Conservation (phyloP, 1,284 basidiomycete genomes). For the Trichosporon inkin region DNA sequence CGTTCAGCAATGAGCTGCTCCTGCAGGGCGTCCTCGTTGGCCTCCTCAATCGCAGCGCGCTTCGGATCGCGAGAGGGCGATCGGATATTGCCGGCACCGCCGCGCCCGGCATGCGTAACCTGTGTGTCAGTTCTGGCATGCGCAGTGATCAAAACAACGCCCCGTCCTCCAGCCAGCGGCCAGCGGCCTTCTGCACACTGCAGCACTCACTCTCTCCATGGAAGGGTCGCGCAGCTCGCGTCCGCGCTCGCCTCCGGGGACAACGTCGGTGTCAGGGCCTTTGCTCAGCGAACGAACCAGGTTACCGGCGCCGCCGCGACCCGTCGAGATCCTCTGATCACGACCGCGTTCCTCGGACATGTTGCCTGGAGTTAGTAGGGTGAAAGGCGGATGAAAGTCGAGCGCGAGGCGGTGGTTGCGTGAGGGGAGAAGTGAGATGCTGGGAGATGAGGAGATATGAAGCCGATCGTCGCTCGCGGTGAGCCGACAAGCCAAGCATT, state of each 20-base stretch:
- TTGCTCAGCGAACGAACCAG: constrained; percentile 41
- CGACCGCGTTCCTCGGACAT: constrained; percentile 23
- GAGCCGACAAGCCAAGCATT: too few species aligned
- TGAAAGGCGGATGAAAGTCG: background rate
- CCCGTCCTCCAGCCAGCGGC: background rate
- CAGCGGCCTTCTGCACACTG: background rate
- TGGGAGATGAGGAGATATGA: background rate
- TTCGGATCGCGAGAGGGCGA: constrained; percentile 40
- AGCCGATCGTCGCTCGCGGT: background rate
- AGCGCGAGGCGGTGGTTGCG: too few species aligned
- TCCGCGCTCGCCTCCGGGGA: constrained; percentile 41
- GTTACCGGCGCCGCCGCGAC: constrained; percentile 50
- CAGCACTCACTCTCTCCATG: constrained; percentile 33
- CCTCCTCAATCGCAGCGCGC: constrained; percentile 30
- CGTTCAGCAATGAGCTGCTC: constrained; percentile 45
- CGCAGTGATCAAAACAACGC: background rate
- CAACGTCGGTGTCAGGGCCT: constrained; percentile 37
- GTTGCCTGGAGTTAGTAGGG: constrained; percentile 16
- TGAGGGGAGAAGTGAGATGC: background rate
- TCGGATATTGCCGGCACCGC: constrained; percentile 50
- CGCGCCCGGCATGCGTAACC: constrained; percentile 48
- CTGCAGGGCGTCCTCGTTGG: constrained; percentile 42
- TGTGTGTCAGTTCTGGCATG: constrained; percentile 15
- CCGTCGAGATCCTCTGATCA: constrained; percentile 40
- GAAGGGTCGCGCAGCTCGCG: constrained; percentile 31